Evolutionary conservation across 768 basidiomycete species (phyloP), one percentile per base, ranked within the genome.

Genomic region (Harrya chromipes): DNA sequence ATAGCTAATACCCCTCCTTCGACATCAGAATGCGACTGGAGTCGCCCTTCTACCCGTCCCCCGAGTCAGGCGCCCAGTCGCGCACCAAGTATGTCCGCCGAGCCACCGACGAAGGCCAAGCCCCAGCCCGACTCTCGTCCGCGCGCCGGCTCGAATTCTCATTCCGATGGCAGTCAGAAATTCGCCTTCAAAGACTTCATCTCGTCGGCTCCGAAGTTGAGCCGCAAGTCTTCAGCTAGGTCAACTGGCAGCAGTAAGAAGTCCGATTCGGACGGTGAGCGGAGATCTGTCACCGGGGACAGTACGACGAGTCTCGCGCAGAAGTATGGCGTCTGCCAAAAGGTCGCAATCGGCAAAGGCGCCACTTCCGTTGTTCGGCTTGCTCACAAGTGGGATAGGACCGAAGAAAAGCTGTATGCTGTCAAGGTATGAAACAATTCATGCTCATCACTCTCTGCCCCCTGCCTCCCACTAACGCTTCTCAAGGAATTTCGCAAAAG

Each of bases 321-420:
- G 70, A 98, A 98, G 78, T 99, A 98, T 64, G 97, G 95, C 27
- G 84, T 97, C 12, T 98, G 94, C 69, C 92, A 94, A 74, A 92
- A 91, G 73, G 83, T 93, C 19, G 94, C 95, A 12, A 97, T 99
- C 55, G 95, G 95, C 34, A 97, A 94, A 69, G 95, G 95, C 17
- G 97, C 95, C n/a, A 99, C 97, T 21, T 92, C 90, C 41, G 93
- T 97, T 47, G 95, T 99, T 38, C 77, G 92, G 40, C 79, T 99
- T 16, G 95, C 94, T 37, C 97, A 99, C 72, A 99, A 98, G 73
- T 98, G 95, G 95, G 97, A 99, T 68, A 78, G 94, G 51, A 82
- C 76, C 19, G 94, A 95, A 69, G 95, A 99, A 73, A 95, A 94
- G 76, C 75, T 98, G 27, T 99, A 97, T 60, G 95, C 95, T 39